Evolutionary conservation across 2,329 filamentous ascomycete genomes (phyloP).

Genomic region (Fusarium sp.): DNA sequence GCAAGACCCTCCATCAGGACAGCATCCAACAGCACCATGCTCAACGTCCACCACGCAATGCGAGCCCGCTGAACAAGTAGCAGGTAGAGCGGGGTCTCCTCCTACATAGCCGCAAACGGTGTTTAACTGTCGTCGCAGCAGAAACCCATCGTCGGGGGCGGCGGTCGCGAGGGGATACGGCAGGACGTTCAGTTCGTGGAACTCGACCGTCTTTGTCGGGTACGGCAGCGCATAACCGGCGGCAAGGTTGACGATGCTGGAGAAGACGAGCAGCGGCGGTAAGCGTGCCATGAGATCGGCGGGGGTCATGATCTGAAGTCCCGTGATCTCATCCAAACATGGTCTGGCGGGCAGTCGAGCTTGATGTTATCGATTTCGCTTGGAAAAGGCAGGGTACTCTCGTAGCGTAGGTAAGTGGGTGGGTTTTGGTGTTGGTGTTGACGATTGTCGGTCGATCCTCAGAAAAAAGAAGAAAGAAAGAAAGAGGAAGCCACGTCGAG

Average conservation of each 20-base stretch:
- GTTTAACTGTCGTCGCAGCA: slow-evolving; percentile 59
- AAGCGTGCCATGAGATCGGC: slow-evolving; percentile 50
- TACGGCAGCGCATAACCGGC: slow-evolving; percentile 55
- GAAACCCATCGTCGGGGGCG: slow-evolving; percentile 48
- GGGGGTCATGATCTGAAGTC: slow-evolving; percentile 41
- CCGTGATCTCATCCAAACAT: slow-evolving; percentile 41
- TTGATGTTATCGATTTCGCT: slow-evolving; percentile 8
- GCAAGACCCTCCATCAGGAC: slow-evolving; percentile 63
- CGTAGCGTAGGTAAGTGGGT: slow-evolving; percentile 1
- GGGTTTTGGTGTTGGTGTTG: neutral
- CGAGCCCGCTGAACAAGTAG: slow-evolving; percentile 68
- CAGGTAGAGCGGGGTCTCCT: slow-evolving; percentile 63
- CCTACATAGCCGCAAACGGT: slow-evolving; percentile 70
- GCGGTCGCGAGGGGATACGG: slow-evolving; percentile 55
- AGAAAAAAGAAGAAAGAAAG: slow-evolving; percentile 1
- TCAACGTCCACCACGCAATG: slow-evolving; percentile 67
- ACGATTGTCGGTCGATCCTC: slow-evolving; percentile 10
- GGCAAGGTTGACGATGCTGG: slow-evolving; percentile 47
- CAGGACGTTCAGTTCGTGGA: slow-evolving; percentile 53
- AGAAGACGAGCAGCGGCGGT: slow-evolving; percentile 51
- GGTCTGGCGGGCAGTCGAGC: slow-evolving; percentile 7
- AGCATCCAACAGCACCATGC: slow-evolving; percentile 66
- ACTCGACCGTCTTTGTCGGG: slow-evolving; percentile 53
- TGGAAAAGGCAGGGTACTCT: neutral
- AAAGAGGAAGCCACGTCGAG: slow-evolving; percentile 7